A percentile compares a stretch with the other conserved stretches of the same genome.
These are phyloP conservation scores for Flaveria linearis DNA, from an alignment of 129 eudicot species.

Conservation along the genomic window DNA sequence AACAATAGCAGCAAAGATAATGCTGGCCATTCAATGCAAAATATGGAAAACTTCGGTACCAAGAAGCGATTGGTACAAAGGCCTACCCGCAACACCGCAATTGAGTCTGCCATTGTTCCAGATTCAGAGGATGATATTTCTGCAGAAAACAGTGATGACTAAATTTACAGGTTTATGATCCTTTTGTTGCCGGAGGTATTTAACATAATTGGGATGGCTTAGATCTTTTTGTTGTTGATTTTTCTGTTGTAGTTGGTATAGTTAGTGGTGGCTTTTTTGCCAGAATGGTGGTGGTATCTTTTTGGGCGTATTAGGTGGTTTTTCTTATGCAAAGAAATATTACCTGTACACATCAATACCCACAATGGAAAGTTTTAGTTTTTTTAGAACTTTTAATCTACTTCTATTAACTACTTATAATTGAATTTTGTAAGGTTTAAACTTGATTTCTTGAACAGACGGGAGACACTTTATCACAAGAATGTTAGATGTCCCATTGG, in stretches of 20 bases:
- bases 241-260: conserved; percentile 7
- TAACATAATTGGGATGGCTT: conserved; percentile 1
- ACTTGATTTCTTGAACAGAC: too few relatives aligned
- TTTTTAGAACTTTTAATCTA: too few relatives aligned
- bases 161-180: background rate
- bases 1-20: conserved; percentile 22
- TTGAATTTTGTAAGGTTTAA: too few relatives aligned
- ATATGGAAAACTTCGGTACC: conserved; percentile 42
- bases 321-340: conserved; percentile 1
- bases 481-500: too few relatives aligned
- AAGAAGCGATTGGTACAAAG: conserved; percentile 56
- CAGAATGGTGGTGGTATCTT: conserved; percentile 15
- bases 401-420: too few relatives aligned
- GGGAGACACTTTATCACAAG: too few relatives aligned
- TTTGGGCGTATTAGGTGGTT: background rate
- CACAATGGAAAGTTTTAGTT: background rate
- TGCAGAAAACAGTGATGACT: conserved; percentile 12
- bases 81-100: conserved; percentile 56
- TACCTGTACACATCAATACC: conserved; percentile 1
- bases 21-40: conserved; percentile 34
- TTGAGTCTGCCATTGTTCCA: conserved; percentile 42
- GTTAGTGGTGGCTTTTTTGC: conserved; percentile 8
- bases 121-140: conserved; percentile 60
- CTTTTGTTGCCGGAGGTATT: background rate
- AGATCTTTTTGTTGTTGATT: background rate